phyloP scores from a whole-genome alignment of 2,329 filamentous ascomycete species.

The Capronia epimyces region DNA sequence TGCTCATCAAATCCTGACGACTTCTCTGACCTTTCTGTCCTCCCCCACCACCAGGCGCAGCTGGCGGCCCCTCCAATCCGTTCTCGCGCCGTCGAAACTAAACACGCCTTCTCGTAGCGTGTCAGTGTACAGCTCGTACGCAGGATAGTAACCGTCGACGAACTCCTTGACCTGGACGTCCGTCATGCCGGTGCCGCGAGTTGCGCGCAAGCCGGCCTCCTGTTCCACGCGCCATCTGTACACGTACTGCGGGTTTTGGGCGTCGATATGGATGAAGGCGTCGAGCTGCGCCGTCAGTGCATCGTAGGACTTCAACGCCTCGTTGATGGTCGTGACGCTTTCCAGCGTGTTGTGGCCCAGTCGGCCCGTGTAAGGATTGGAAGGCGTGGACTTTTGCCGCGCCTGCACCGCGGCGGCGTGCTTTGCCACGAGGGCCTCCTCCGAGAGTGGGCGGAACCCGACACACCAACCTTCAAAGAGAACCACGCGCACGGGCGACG shows the following conservation, averaged over 20 bases:
- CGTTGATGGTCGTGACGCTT: constrained; percentile 56
- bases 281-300: constrained; percentile 55
- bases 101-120: constrained; percentile 56
- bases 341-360: constrained; percentile 52
- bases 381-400: constrained; percentile 39
- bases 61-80: constrained; percentile 48
- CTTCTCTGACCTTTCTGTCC: constrained; percentile 56
- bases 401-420: constrained; percentile 46
- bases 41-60: constrained; percentile 58
- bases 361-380: constrained; percentile 42
- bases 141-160: constrained; percentile 66
- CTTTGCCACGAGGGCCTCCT: constrained; percentile 50
- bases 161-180: constrained; percentile 73
- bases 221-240: constrained; percentile 82
- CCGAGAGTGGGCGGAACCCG: constrained; percentile 65
- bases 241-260: constrained; percentile 66
- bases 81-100: constrained; percentile 30
- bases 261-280: constrained; percentile 64
- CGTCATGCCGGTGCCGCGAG: constrained; percentile 72
- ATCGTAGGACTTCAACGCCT: constrained; percentile 54
- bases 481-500: constrained; percentile 53
- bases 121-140: constrained; percentile 64
- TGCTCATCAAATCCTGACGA: constrained; percentile 49
- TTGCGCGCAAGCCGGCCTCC: constrained; percentile 62
- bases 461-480: constrained; percentile 91